phyloP scores from a whole-genome alignment of 345 rosid genomes.

The Erodium maritimum region DNA sequence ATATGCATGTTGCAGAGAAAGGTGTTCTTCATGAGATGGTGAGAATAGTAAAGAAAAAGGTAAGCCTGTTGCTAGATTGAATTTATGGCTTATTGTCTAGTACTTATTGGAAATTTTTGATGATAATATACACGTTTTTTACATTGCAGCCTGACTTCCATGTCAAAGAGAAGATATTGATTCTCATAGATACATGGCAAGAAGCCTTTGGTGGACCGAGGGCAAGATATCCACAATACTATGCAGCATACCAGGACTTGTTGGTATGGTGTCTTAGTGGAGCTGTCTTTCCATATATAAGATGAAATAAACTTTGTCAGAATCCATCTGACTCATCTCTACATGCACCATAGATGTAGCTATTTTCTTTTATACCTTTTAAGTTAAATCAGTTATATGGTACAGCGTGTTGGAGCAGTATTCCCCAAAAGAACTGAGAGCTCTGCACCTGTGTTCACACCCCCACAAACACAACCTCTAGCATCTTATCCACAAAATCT shows the following conservation, averaged over 20 bases:
- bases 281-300: not conserved
- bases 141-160: slow-evolving; percentile 62
- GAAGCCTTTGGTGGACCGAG: slow-evolving; percentile 97
- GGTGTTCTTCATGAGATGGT: slow-evolving; percentile 96
- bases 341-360: not conserved
- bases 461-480: slow-evolving; percentile 88
- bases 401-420: slow-evolving; percentile 97
- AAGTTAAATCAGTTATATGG: slow-evolving; percentile 14
- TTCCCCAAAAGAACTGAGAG: slow-evolving; percentile 90
- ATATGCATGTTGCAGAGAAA: slow-evolving; percentile 99
- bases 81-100: not conserved
- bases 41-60: slow-evolving; percentile 84
- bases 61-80: slow-evolving; percentile 19
- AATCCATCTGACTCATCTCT: too few relatives aligned
- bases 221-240: slow-evolving; percentile 98
- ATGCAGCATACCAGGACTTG: slow-evolving; percentile 92
- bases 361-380: slow-evolving; percentile 3
- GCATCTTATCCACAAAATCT: slow-evolving; percentile 71
- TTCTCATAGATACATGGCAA: slow-evolving; percentile 94
- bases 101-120: not conserved
- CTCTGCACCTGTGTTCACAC: slow-evolving; percentile 87
- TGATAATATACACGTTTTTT: slow-evolving; percentile 9
- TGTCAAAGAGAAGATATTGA: slow-evolving; percentile 90
- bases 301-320: too few relatives aligned
- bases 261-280: slow-evolving; percentile 34